phyloP scores from a whole-genome alignment of 805 yeast species.

The Ogataea glucozyma region DNA sequence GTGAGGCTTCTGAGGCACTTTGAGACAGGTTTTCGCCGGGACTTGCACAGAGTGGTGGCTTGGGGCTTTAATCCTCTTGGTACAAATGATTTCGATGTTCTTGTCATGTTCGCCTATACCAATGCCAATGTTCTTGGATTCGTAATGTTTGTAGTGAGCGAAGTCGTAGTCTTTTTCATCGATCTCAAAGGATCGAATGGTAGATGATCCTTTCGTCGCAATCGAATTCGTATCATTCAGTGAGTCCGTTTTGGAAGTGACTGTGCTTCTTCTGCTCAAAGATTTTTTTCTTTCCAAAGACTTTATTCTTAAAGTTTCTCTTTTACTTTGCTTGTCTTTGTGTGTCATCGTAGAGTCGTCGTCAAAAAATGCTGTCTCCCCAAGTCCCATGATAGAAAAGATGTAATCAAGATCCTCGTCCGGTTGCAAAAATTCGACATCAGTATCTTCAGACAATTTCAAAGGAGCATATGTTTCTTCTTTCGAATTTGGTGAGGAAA shows the following conservation, averaged over 20 bases:
- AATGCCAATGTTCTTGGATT: conserved; percentile 15
- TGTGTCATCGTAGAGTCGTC: conserved; percentile 22
- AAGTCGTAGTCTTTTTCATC: conserved; percentile 25
- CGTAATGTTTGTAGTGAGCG: conserved; percentile 22
- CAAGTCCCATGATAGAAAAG: conserved; percentile 40
- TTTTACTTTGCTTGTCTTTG: conserved; percentile 33
- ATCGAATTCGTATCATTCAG: conserved; percentile 18
- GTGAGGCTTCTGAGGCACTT: background rate
- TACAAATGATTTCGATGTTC: conserved; percentile 11
- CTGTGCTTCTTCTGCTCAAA: conserved; percentile 31
- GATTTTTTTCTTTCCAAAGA: conserved; percentile 39
- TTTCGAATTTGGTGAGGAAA: background rate
- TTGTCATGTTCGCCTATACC: conserved; percentile 7
- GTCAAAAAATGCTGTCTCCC: conserved; percentile 41
- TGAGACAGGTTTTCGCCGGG: conserved; percentile 15
- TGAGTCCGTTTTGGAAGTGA: conserved; percentile 21
- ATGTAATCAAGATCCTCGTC: conserved; percentile 40
- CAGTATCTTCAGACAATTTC: conserved; percentile 1
- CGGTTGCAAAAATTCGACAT: conserved; percentile 7
- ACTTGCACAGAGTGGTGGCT: no score
- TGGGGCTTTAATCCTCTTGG: conserved; percentile 10
- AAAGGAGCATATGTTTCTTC: background rate
- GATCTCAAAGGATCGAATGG: conserved; percentile 21
- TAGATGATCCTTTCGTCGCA: conserved; percentile 18
- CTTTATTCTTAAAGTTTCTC: conserved; percentile 37